Base-by-base conservation (phyloP, 768 basidiomycete species). In the Tylopilus rubrobrunneus region DNA sequence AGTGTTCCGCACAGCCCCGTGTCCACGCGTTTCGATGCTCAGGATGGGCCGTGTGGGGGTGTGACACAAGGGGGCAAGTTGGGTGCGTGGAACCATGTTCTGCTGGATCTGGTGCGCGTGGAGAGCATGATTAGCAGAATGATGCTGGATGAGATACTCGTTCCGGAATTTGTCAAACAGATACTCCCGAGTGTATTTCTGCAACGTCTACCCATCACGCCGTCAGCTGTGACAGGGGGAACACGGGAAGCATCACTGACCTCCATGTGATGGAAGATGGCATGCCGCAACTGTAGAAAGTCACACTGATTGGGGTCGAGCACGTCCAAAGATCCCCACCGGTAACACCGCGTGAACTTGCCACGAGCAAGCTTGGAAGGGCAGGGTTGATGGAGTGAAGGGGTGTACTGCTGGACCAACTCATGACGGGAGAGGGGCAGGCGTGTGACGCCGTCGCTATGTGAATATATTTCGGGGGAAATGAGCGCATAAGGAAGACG, bases 221-320 rank as follows among this genome's bases (percentile, higher is more conserved):
- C 27, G 49, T 67, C 52, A 62, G 52, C 41, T 49, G 59, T 36
- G 56, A 61, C 57, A 52, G 36, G 50, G 36, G 36, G 31, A 55
- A 41, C 46, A 44, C 51, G 55, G 41, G 59, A 51, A 49, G 58
- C 31, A 51, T 47, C 56, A 66, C 79, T 68, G 74, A 92, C 92
- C 80, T 88, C 83, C 86, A 93, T 89, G 68, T 91, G 89, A 66
- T 89, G 89, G 66, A 93, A 86, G 58, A 96, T 82, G 45, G 89
- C 89, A 29, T 79, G 78, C 53, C 89, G 83, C 52, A 96, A 79
- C 37, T 82, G 70, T 33, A 85, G 62, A 69, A 95, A 94, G 70
- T 96, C 93, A 63, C 84, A 86, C 62, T 95, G 92, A 37, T 70
- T 78, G 19, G 81, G 78, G 69, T 94, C 87, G 61, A 92, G 74